phyloP scores from a whole-genome alignment of 441 rosid species.

The Gossypium aridum region DNA sequence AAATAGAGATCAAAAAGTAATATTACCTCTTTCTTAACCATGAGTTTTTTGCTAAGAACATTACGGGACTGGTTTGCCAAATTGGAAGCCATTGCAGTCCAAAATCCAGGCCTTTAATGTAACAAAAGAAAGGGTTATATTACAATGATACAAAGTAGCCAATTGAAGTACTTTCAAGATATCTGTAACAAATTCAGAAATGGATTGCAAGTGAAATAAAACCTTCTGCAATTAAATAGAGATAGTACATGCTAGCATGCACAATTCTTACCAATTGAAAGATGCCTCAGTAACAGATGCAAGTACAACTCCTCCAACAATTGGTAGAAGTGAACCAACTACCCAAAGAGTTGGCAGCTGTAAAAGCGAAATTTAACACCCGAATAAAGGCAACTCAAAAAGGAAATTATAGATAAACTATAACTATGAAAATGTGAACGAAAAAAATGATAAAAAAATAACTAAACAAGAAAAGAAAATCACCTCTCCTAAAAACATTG shows the following conservation, averaged over 20 bases:
- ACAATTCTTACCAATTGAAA: slow-evolving; percentile 70
- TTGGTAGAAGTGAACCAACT: slow-evolving; percentile 75
- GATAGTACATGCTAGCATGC: background rate
- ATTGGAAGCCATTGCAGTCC: slow-evolving; percentile 99
- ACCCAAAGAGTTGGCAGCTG: slow-evolving; percentile 89
- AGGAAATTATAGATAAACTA: too few species aligned
- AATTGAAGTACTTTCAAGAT: background rate
- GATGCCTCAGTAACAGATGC: slow-evolving; percentile 92
- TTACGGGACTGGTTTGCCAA: slow-evolving; percentile 96
- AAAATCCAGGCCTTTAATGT: slow-evolving; percentile 78
- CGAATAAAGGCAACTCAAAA: background rate
- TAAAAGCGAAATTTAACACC: slow-evolving; percentile 9
- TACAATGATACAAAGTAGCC: background rate
- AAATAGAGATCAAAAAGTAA: slow-evolving; percentile 9
- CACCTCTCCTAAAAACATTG: slow-evolving; percentile 94
- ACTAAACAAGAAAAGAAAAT: background rate
- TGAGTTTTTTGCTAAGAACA: slow-evolving; percentile 94
- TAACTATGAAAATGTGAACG: background rate
- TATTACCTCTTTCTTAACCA: slow-evolving; percentile 89
- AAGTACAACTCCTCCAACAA: slow-evolving; percentile 95
- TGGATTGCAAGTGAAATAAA: background rate
- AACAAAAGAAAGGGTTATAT: background rate
- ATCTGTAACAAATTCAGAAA: background rate
- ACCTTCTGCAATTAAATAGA: background rate
- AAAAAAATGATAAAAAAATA: background rate